Evolutionary conservation across 2,329 filamentous ascomycete species (phyloP).

Genomic region (Diaporthe ampelina): DNA sequence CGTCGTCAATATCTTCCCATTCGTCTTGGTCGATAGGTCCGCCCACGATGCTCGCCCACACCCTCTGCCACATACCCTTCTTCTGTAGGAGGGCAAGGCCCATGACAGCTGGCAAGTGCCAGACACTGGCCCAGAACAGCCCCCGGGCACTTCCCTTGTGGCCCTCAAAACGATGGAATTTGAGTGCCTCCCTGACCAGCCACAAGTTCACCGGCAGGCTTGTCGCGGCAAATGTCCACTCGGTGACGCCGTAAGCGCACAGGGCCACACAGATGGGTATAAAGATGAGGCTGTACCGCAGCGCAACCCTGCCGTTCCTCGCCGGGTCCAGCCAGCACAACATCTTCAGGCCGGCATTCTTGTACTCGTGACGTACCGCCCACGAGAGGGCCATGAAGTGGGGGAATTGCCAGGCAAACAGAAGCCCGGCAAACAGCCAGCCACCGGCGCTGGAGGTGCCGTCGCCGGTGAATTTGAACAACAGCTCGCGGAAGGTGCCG

Average conservation of each 20-base stretch:
- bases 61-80: constrained; percentile 88
- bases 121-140: constrained; percentile 97
- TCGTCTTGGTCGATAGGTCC: constrained; percentile 68
- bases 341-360: constrained; percentile 77
- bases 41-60: constrained; percentile 79
- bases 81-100: constrained; percentile 93
- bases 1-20: constrained; percentile 71
- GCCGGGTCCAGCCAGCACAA: constrained; percentile 89
- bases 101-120: constrained; percentile 92
- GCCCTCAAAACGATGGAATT: constrained; percentile 85
- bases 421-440: constrained; percentile 86
- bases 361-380: constrained; percentile 91
- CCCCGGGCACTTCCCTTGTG: constrained; percentile 84
- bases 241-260: constrained; percentile 84
- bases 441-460: constrained; percentile 77
- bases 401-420: constrained; percentile 98
- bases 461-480: constrained; percentile 69
- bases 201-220: constrained; percentile 88
- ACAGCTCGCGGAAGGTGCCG: constrained; percentile 82
- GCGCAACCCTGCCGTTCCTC: constrained; percentile 86
- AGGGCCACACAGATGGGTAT: constrained; percentile 88
- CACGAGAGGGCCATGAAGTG: constrained; percentile 97
- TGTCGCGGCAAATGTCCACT: constrained; percentile 86
- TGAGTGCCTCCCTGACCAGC: constrained; percentile 83
- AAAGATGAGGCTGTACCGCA: constrained; percentile 88